Base-by-base conservation (phyloP, 1,139 yeast species). In the Geotrichum bryndzae region DNA sequence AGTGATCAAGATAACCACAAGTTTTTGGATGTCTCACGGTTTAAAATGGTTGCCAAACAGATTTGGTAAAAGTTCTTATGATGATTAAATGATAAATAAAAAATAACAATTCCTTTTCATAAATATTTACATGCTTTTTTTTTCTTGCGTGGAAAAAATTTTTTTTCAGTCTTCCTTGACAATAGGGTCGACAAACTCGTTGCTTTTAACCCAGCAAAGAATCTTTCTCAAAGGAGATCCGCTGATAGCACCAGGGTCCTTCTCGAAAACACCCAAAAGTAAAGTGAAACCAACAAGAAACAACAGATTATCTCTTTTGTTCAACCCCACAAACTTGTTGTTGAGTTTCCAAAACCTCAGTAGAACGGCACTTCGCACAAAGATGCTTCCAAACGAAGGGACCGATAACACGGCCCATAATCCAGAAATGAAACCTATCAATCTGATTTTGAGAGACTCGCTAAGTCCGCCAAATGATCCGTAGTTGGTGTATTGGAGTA, bases 11-110 rank as follows among this genome's bases (percentile, higher is more conserved):
- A 35, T 35, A 4, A 35, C 3, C n/a, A 73, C 54, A 78, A 74
- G 52, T 80, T 80, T 71, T 80, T 74, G 4, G 76, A 78, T 8
- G 95, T 92, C 0, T 80, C 82, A 65, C 71, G 97, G 53, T 91
- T 88, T 73, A 86, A 87, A 70, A 91, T 90, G 97, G 84, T 88
- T 1, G 89, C 95, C 50, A 91, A 91, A 71, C 76, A 90, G 61
- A 91, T 91, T 38, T 91, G 97, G 97, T 91, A 72, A 68, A 52
- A 22, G n/a, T 41, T 41, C 10, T 18, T 8, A 25, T 10, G 23
- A 35, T 3, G n/a, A 4, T 11, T 35, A 35, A 10, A 35, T 6
- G 13, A 8, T 11, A 13, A 35, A 4, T 4, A 6, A 35, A 11
- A 11, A 35, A 35, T 35, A 8, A 4, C 13, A 35, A 35, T 1